phyloP scores from a whole-genome alignment of 768 basidiomycete species.

The Lactarius trivialis region DNA sequence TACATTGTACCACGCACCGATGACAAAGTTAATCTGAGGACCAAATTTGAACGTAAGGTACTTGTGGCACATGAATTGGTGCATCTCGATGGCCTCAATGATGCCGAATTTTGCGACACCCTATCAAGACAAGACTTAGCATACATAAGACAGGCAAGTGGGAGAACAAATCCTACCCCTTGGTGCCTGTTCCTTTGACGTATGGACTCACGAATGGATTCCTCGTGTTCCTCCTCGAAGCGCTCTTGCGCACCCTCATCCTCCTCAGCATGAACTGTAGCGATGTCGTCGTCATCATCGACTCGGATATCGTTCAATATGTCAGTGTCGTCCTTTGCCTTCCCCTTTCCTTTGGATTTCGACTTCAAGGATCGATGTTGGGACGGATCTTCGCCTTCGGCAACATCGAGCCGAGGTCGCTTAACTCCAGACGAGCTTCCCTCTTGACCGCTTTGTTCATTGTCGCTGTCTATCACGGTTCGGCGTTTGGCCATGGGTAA shows the following conservation, averaged over 20 bases:
- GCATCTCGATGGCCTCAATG: constrained; percentile 78
- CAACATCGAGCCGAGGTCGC: constrained; percentile 16
- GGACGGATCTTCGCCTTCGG: not conserved
- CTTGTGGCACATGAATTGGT: constrained; percentile 95
- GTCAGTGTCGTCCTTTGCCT: constrained; percentile 18
- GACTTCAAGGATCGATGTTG: constrained; percentile 7
- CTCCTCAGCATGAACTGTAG: constrained; percentile 16
- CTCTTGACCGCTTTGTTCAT: constrained; percentile 11
- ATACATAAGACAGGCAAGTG: not conserved
- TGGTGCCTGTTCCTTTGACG: constrained; percentile 39
- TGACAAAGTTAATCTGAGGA: constrained; percentile 95
- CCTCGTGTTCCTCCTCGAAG: constrained; percentile 58
- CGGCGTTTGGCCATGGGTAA: constrained; percentile 20
- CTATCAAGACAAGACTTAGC: constrained; percentile 33
- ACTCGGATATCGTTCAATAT: constrained; percentile 18
- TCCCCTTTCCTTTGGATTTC: constrained; percentile 13
- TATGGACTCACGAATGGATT: constrained; percentile 48
- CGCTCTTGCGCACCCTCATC: constrained; percentile 55
- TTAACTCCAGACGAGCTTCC: constrained; percentile 8
- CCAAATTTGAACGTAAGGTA: constrained; percentile 80
- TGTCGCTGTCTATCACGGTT: constrained; percentile 19
- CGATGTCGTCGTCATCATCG: constrained; percentile 24
- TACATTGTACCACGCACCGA: constrained; percentile 44
- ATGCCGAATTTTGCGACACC: constrained; percentile 81
- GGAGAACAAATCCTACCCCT: constrained; percentile 43